Evolutionary conservation across 83 land plant species (phyloP).

Genomic region (Picea engelmannii): DNA sequence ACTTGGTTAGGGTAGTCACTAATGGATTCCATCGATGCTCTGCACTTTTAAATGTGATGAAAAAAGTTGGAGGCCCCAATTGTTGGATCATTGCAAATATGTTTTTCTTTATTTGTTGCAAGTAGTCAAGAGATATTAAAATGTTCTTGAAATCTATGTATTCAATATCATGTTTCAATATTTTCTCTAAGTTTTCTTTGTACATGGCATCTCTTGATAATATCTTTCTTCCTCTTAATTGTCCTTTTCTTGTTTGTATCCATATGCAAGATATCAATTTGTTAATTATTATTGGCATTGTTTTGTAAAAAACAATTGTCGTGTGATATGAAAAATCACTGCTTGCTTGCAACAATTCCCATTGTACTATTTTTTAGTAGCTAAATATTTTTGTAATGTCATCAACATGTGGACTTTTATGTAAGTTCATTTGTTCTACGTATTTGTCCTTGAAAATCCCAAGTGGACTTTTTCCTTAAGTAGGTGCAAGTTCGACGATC

Average conservation of each 20-base stretch:
- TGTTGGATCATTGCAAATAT: neutral
- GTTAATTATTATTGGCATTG: neutral
- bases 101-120: neutral
- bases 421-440: too few relatives aligned
- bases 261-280: neutral
- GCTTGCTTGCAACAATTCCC: neutral
- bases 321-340: neutral
- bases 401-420: too few relatives aligned
- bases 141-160: neutral
- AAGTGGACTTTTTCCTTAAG: neutral
- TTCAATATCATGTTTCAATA: neutral
- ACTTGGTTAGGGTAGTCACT: neutral
- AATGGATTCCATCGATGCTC: neutral
- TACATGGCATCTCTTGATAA: neutral
- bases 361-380: neutral
- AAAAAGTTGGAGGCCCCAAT: neutral
- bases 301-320: neutral
- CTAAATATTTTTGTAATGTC: neutral
- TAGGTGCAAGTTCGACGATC: neutral
- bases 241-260: neutral
- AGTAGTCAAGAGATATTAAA: neutral
- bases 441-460: neutral
- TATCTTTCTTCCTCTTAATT: neutral
- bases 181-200: neutral
- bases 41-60: neutral